A percentile compares a stretch with the other conserved stretches of the same genome.
These are phyloP conservation scores for Elaeis guineensis DNA, from an alignment of 176 grass and related monocot genomes.

Conservation along the genomic window DNA sequence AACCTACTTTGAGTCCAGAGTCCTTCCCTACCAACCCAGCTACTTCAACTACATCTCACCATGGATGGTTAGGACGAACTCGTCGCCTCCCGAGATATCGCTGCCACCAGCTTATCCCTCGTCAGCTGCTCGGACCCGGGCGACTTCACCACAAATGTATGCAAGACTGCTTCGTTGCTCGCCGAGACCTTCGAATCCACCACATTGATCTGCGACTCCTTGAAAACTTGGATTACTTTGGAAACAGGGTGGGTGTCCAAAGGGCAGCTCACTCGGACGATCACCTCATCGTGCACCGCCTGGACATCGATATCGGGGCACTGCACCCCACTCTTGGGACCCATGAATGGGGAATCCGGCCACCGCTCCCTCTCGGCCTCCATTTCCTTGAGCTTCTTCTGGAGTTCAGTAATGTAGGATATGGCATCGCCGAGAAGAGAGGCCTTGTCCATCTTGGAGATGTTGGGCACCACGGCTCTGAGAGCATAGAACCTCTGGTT, in stretches of 20 bases:
- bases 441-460: constrained; percentile 23
- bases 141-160: constrained; percentile 15
- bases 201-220: constrained; percentile 7
- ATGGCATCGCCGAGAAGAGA: constrained; percentile 20
- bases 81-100: neutral
- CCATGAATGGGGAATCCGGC: neutral
- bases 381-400: constrained; percentile 20
- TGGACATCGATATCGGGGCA: constrained; percentile 14
- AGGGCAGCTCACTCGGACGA: constrained; percentile 9
- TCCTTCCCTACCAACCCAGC: neutral
- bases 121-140: neutral
- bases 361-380: constrained; percentile 15
- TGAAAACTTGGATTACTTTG: constrained; percentile 9
- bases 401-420: constrained; percentile 13
- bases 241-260: constrained; percentile 7
- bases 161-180: constrained; percentile 4
- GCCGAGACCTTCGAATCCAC: constrained; percentile 12
- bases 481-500: constrained; percentile 20
- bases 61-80: neutral
- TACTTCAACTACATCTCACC: neutral
- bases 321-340: neutral
- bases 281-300: constrained; percentile 2
- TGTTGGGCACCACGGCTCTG: constrained; percentile 20
- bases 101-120: constrained; percentile 11
- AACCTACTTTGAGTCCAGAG: too few species aligned